These are phyloP conservation scores for Aspergillus funiculosus DNA, from an alignment of 495 filamentous ascomycete species.

Conservation along the genomic window DNA sequence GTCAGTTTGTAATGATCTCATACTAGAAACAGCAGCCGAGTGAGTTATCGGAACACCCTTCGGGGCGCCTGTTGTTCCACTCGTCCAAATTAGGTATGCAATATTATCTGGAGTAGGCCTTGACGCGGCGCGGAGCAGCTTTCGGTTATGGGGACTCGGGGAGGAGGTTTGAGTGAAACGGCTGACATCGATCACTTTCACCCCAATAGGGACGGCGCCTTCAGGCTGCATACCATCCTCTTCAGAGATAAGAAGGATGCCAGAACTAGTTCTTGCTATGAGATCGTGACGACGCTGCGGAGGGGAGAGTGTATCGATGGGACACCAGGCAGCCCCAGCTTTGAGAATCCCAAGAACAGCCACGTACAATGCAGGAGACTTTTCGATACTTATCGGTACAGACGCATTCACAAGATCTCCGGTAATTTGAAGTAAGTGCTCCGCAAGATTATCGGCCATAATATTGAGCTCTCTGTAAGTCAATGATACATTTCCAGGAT, in stretches of 20 bases:
- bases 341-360: conserved; percentile 77
- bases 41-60: conserved; percentile 49
- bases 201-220: conserved; percentile 25
- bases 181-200: conserved; percentile 22
- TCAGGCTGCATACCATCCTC: conserved; percentile 19
- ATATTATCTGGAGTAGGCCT: conserved; percentile 38
- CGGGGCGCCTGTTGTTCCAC: conserved; percentile 78
- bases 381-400: conserved; percentile 75
- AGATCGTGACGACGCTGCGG: conserved; percentile 32
- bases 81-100: conserved; percentile 72
- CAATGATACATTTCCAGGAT: conserved; percentile 21
- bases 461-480: conserved; percentile 29
- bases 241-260: conserved; percentile 24
- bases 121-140: too few relatives aligned
- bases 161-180: conserved; percentile 12
- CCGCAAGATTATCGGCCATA: conserved; percentile 25
- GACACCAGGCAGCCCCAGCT: conserved; percentile 42
- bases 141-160: too few relatives aligned
- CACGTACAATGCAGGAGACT: conserved; percentile 71
- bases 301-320: conserved; percentile 34
- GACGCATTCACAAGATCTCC: conserved; percentile 35
- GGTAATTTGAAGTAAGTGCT: conserved; percentile 17
- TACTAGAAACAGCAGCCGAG: conserved; percentile 32
- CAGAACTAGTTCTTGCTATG: conserved; percentile 25
- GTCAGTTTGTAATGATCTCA: conserved; percentile 27